Evolutionary conservation across 2,329 filamentous ascomycete genomes (phyloP).

Genomic region (Colletotrichum simmondsii): DNA sequence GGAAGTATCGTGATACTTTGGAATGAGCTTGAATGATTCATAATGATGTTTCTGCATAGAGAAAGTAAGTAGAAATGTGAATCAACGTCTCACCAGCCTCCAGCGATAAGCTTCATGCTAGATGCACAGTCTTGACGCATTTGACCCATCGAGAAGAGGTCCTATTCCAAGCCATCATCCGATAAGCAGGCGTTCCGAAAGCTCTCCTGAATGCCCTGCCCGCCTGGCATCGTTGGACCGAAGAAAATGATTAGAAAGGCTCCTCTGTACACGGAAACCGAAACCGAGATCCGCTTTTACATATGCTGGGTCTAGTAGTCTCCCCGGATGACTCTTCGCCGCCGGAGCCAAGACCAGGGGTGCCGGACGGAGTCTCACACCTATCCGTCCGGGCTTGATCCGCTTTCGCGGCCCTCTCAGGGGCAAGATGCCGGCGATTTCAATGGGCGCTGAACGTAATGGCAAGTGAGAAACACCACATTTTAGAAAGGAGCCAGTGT

Average conservation of each 20-base stretch:
- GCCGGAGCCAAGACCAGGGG: neutral
- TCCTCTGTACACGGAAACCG: neutral
- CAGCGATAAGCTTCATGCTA: neutral
- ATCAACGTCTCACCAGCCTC: neutral
- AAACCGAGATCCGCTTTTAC: neutral
- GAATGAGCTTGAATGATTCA: neutral
- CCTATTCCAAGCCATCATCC: neutral
- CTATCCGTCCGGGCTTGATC: neutral
- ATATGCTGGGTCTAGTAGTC: neutral
- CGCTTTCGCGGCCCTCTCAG: neutral
- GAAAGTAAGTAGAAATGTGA: neutral
- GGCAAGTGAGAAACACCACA: too few relatives aligned
- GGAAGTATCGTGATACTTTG: neutral
- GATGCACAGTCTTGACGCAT: neutral
- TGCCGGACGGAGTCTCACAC: neutral
- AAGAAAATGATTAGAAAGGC: neutral
- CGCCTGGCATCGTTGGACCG: neutral
- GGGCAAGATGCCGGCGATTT: neutral
- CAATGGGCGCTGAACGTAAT: neutral
- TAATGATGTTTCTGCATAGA: neutral
- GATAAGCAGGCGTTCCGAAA: neutral
- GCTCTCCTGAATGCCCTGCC: neutral
- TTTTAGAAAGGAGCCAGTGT: too few relatives aligned
- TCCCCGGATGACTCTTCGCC: neutral
- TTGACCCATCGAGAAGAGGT: neutral